Evolutionary conservation across 2,329 filamentous ascomycete species (phyloP).

Genomic region (Aspergillus sergii): DNA sequence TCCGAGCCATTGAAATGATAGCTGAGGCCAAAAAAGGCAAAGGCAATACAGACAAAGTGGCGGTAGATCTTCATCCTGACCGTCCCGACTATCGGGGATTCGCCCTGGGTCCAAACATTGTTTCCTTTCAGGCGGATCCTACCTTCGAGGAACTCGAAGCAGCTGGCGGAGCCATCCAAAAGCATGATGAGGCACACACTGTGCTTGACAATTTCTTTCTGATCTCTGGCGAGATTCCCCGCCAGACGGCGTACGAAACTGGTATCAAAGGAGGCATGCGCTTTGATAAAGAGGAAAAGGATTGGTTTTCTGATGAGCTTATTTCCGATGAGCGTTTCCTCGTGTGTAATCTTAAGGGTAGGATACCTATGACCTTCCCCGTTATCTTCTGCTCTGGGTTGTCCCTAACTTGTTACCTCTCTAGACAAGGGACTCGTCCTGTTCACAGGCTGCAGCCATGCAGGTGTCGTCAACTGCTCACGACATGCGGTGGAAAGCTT

Average conservation of each 20-base stretch:
- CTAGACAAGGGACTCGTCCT: constrained; percentile 56
- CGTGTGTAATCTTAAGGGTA: constrained; percentile 57
- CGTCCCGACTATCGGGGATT: constrained; percentile 56
- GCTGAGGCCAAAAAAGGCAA: constrained; percentile 41
- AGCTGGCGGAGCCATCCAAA: constrained; percentile 46
- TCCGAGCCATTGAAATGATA: constrained; percentile 53
- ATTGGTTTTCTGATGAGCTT: constrained; percentile 53
- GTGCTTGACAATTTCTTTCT: constrained; percentile 56
- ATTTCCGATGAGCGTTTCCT: constrained; percentile 58
- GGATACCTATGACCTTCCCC: background rate
- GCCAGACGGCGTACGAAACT: constrained; percentile 53
- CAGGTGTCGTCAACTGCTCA: constrained; percentile 56
- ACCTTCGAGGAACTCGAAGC: constrained; percentile 51
- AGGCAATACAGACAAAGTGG: constrained; percentile 29
- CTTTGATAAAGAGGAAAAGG: constrained; percentile 41
- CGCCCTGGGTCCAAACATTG: constrained; percentile 40
- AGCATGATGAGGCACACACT: constrained; percentile 45
- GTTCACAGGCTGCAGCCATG: constrained; percentile 60
- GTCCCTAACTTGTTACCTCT: background rate
- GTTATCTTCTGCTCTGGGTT: background rate
- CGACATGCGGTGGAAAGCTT: constrained; percentile 49
- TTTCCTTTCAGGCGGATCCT: constrained; percentile 58
- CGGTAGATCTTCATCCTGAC: constrained; percentile 56
- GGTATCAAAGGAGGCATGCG: constrained; percentile 51
- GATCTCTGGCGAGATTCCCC: constrained; percentile 57